phyloP scores from a whole-genome alignment of 106 monocot genomes.

The Dendrobium nobile region DNA sequence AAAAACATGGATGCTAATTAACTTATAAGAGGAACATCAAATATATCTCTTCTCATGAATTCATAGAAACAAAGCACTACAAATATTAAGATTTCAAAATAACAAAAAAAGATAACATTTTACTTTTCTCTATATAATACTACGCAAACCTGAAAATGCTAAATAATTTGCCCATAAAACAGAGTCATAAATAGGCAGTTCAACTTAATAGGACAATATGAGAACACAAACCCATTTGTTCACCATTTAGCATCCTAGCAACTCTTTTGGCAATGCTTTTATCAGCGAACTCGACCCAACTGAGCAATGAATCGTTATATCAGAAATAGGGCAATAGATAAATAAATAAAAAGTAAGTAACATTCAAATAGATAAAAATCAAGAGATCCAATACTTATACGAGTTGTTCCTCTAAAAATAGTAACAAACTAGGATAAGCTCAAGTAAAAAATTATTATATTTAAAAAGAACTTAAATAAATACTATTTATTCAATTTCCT shows the following conservation, averaged over 20 bases:
- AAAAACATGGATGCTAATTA: neutral
- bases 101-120: too few relatives aligned
- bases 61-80: too few relatives aligned
- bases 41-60: too few relatives aligned
- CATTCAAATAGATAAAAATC: neutral
- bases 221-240: slow-evolving; percentile 70
- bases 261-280: slow-evolving; percentile 77
- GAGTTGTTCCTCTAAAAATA: neutral
- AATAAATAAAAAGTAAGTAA: neutral
- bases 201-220: neutral
- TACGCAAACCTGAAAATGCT: neutral
- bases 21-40: neutral
- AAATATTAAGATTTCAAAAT: too few relatives aligned
- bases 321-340: neutral
- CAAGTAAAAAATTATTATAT: neutral
- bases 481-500: neutral
- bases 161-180: neutral
- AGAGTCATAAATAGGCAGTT: neutral
- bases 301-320: slow-evolving; percentile 15
- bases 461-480: neutral
- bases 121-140: neutral
- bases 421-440: neutral
- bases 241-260: slow-evolving; percentile 76
- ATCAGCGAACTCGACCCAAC: slow-evolving; percentile 92
- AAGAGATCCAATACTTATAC: neutral